phyloP scores from a whole-genome alignment of 306 rosid genomes.

The Vigna unguiculata region DNA sequence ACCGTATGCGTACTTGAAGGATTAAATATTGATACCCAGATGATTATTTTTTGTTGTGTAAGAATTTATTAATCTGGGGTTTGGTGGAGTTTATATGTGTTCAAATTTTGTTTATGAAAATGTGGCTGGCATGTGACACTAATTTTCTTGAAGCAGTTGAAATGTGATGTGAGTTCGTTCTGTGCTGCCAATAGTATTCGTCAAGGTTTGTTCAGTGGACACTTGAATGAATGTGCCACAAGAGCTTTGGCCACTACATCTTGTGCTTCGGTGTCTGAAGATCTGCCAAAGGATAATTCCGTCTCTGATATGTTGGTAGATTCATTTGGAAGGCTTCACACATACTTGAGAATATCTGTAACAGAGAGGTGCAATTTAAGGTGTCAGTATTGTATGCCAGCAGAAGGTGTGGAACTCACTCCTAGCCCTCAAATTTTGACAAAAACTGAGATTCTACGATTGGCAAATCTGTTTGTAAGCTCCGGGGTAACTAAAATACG shows the following conservation, averaged over 20 bases:
- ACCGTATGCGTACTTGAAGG: neutral
- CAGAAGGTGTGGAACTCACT: constrained; percentile 90
- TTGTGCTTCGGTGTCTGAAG: constrained; percentile 58
- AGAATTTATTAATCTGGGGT: constrained; percentile 2
- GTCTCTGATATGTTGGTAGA: constrained; percentile 87
- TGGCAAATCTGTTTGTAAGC: constrained; percentile 78
- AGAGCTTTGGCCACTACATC: constrained; percentile 61
- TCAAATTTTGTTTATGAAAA: constrained; percentile 12
- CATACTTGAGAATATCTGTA: constrained; percentile 90
- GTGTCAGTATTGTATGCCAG: constrained; percentile 95
- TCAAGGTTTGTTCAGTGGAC: constrained; percentile 42
- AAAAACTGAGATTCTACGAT: constrained; percentile 63
- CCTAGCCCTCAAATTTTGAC: constrained; percentile 67
- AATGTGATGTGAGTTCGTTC: constrained; percentile 47
- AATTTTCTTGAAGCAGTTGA: constrained; percentile 50
- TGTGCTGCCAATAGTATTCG: constrained; percentile 38
- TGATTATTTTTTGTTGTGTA: constrained; percentile 2
- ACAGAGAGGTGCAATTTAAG: constrained; percentile 95
- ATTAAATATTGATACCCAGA: constrained; percentile 20
- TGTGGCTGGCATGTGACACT: neutral
- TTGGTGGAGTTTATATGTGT: neutral
- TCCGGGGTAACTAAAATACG: constrained; percentile 88
- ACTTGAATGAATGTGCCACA: constrained; percentile 42
- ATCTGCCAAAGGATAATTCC: constrained; percentile 53
- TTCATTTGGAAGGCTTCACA: constrained; percentile 92